Percentiles rank a stretch among this genome's conserved stretches.
Evolutionary conservation across 257 asterid species (phyloP).

Genomic region (Datura wrightii): DNA sequence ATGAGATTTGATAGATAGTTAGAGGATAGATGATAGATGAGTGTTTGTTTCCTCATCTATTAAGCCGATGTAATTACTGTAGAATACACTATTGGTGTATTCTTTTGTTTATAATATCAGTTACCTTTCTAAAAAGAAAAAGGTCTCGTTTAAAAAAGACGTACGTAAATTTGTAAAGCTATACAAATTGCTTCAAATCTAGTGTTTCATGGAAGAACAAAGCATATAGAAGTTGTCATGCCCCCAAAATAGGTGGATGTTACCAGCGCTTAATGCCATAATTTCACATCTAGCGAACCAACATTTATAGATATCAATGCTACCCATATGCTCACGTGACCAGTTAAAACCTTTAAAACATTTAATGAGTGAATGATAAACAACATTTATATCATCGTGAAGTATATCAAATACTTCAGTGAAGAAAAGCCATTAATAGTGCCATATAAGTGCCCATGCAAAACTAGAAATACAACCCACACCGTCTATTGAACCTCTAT

Average conservation of each 20-base stretch:
- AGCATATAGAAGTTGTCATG: not conserved
- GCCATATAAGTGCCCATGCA: not conserved
- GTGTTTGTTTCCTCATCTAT: too few relatives aligned
- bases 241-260: not conserved
- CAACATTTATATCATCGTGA: not conserved
- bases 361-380: not conserved
- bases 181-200: not conserved
- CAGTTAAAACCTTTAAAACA: not conserved
- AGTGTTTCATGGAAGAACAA: not conserved
- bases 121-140: too few relatives aligned
- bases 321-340: not conserved
- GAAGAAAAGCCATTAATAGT: not conserved
- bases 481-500: not conserved
- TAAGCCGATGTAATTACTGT: too few relatives aligned
- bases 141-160: too few relatives aligned
- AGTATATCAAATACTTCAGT: not conserved
- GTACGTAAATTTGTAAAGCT: not conserved
- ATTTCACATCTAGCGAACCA: not conserved
- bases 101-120: too few relatives aligned
- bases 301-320: not conserved
- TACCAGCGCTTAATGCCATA: not conserved
- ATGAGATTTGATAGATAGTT: too few relatives aligned
- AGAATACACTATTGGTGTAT: too few relatives aligned
- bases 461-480: not conserved
- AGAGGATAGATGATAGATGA: too few relatives aligned